Percentiles rank a stretch among this genome's conserved stretches.
Evolutionary conservation across 2,329 filamentous ascomycete genomes (phyloP).

Genomic region (Plenodomus biglobosus): DNA sequence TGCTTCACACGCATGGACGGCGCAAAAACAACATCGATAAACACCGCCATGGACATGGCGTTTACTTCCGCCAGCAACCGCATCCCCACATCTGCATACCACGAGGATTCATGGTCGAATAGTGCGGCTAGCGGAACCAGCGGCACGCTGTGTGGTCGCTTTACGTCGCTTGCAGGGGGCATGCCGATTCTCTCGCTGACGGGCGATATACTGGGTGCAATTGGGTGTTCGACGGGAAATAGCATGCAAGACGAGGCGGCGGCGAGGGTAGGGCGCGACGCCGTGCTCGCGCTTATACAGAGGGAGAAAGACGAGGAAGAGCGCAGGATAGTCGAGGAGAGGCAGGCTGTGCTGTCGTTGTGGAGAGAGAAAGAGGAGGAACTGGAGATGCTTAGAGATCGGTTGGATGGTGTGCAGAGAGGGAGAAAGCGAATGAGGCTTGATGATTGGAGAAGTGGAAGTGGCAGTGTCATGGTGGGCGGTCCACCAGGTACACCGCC

Average conservation of each 20-base stretch:
- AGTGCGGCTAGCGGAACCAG: constrained; percentile 53
- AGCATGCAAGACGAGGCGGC: constrained; percentile 56
- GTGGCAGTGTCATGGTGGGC: constrained; percentile 15
- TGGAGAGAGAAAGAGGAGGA: constrained; percentile 30
- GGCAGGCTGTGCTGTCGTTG: constrained; percentile 21
- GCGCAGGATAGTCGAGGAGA: constrained; percentile 19
- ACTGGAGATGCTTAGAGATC: constrained; percentile 17
- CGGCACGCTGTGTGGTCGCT: constrained; percentile 52
- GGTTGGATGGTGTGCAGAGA: constrained; percentile 24
- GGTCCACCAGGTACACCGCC: constrained; percentile 23
- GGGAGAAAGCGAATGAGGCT: constrained; percentile 23
- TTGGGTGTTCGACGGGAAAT: constrained; percentile 57
- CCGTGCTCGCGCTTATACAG: constrained; percentile 40
- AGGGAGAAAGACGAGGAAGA: constrained; percentile 21
- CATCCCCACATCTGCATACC: constrained; percentile 54
- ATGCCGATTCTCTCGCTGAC: constrained; percentile 51
- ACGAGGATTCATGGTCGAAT: constrained; percentile 53
- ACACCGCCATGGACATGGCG: constrained; percentile 64
- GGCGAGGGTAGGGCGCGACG: constrained; percentile 54
- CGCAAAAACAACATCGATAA: constrained; percentile 55
- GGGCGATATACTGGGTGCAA: constrained; percentile 54
- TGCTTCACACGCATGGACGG: constrained; percentile 51
- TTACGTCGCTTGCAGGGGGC: constrained; percentile 56
- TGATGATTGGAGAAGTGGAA: constrained; percentile 15
- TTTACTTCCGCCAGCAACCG: constrained; percentile 58